phyloP scores from a whole-genome alignment of 371 early-diverging fungal genomes.

The Mortierella sp. region DNA sequence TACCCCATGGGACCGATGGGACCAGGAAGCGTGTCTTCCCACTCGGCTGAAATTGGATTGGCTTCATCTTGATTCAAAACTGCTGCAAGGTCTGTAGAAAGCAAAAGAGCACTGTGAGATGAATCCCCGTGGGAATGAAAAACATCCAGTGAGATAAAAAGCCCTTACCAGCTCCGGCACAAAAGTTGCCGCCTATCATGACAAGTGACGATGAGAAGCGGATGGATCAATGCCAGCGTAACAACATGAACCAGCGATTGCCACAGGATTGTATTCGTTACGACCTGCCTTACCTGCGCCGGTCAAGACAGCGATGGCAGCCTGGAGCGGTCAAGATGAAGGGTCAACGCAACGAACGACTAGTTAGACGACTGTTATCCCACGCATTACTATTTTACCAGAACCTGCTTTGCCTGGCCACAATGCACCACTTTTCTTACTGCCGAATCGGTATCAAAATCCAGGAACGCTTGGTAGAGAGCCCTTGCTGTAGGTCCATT shows the following conservation, averaged over 20 bases:
- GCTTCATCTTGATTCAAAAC: conserved; percentile 50
- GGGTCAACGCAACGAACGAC: background rate
- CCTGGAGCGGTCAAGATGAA: conserved; percentile 17
- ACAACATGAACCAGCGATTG: background rate
- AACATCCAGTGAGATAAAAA: background rate
- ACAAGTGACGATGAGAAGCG: background rate
- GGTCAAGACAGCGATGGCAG: conserved; percentile 58
- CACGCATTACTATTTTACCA: too few species aligned
- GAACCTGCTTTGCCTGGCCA: too few species aligned
- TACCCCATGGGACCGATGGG: conserved; percentile 62
- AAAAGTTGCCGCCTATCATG: conserved; percentile 57
- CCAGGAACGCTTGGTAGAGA: conserved; percentile 59
- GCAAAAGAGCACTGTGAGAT: background rate
- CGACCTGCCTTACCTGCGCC: conserved; percentile 53
- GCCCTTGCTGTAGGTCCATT: conserved; percentile 55
- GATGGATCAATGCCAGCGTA: background rate
- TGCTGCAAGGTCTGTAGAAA: conserved; percentile 36
- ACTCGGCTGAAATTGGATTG: conserved; percentile 47
- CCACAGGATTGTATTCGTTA: background rate
- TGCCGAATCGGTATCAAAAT: conserved; percentile 57
- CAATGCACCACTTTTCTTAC: conserved; percentile 8
- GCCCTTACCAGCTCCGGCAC: conserved; percentile 61
- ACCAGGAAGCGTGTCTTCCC: conserved; percentile 50
- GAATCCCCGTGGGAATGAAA: background rate
- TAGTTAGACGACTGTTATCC: background rate